These are phyloP conservation scores for Sedum album DNA, from an alignment of 164 flowering plant genomes.

Conservation along the genomic window DNA sequence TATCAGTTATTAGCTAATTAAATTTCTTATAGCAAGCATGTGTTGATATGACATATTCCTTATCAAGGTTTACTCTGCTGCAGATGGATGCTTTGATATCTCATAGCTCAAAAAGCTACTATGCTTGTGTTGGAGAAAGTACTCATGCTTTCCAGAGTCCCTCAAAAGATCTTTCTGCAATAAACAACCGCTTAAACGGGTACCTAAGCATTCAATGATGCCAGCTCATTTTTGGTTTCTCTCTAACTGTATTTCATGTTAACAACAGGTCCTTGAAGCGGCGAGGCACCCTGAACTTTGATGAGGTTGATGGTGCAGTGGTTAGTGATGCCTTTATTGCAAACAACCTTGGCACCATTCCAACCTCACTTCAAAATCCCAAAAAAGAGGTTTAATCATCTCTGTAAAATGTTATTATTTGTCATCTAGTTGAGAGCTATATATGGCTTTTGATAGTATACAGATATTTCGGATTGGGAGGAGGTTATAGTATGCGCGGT, in stretches of 20 bases:
- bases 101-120: constrained; percentile 83
- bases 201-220: constrained; percentile 15
- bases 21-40: too few relatives aligned
- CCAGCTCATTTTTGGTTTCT: neutral
- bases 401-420: neutral
- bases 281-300: constrained; percentile 62
- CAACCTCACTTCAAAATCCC: constrained; percentile 37
- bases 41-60: neutral
- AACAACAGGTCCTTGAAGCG: constrained; percentile 40
- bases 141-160: constrained; percentile 98
- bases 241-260: neutral
- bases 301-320: constrained; percentile 61
- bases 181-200: constrained; percentile 85
- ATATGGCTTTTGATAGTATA: neutral
- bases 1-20: neutral
- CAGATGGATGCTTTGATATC: constrained; percentile 95
- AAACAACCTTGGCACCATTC: constrained; percentile 56
- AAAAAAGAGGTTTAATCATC: neutral
- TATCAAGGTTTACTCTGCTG: constrained; percentile 2
- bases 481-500: constrained; percentile 22
- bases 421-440: neutral
- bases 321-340: constrained; percentile 85
- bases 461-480: neutral
- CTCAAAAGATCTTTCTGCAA: constrained; percentile 85
- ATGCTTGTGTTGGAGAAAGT: constrained; percentile 99